phyloP scores from a whole-genome alignment of 1,139 yeast genomes.

The Candida glucosophila region DNA sequence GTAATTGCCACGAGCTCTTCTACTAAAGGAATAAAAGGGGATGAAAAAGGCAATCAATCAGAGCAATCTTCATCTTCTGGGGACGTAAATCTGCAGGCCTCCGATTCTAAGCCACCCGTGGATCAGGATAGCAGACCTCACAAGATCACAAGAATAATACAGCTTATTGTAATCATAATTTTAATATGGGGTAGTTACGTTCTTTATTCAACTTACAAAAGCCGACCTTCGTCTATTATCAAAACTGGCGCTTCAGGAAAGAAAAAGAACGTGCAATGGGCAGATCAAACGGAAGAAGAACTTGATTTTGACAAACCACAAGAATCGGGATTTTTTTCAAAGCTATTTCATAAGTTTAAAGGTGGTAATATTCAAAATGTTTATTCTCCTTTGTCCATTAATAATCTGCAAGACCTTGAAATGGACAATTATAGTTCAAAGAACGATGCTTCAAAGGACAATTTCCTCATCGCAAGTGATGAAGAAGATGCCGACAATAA shows the following conservation, averaged over 20 bases:
- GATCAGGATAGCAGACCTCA: constrained; percentile 8
- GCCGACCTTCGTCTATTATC: constrained; percentile 38
- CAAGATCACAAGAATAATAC: constrained; percentile 32
- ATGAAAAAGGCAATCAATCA: constrained; percentile 6
- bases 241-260: constrained; percentile 27
- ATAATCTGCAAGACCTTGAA: constrained; percentile 28
- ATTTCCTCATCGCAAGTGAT: constrained; percentile 36
- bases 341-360: constrained; percentile 31
- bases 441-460: constrained; percentile 12
- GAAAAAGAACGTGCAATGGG: constrained; percentile 54
- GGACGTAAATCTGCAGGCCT: not conserved
- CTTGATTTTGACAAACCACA: no score
- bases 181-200: constrained; percentile 38
- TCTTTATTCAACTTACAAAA: constrained; percentile 26
- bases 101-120: not conserved
- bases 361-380: constrained; percentile 20
- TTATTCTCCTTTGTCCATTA: constrained; percentile 19
- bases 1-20: no score
- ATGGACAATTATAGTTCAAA: constrained; percentile 15
- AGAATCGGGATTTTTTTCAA: constrained; percentile 32
- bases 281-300: constrained; percentile 36
- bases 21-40: constrained; percentile 7
- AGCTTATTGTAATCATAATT: constrained; percentile 30
- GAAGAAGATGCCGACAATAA: constrained; percentile 21
- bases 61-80: no score